Evolutionary conservation across 306 rosid species (phyloP).

Genomic region (Amphicarpaea edgeworthii): DNA sequence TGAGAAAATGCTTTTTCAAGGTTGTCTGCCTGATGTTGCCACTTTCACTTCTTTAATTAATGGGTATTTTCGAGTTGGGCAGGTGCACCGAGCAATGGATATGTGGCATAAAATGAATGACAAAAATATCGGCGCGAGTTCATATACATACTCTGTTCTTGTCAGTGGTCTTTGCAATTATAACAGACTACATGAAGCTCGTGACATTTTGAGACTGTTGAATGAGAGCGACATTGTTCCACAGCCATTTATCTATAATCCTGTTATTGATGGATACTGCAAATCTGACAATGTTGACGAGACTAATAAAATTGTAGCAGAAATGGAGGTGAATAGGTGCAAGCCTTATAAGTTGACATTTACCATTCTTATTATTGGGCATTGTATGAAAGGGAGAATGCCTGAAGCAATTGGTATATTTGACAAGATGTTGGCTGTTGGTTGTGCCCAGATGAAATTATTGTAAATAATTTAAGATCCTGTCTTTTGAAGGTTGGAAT

Average conservation of each 20-base stretch:
- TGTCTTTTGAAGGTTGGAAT: constrained; percentile 21
- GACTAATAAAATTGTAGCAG: constrained; percentile 23
- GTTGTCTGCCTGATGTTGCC: constrained; percentile 19
- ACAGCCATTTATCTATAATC: constrained; percentile 21
- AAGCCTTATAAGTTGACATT: constrained; percentile 20
- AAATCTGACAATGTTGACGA: constrained; percentile 10
- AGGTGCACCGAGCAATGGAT: constrained; percentile 1
- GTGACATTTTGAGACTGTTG: constrained; percentile 5
- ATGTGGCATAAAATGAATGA: constrained; percentile 18
- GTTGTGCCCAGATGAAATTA: constrained; percentile 22
- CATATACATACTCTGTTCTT: constrained; percentile 22
- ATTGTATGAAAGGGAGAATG: constrained; percentile 32
- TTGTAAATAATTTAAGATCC: constrained; percentile 9
- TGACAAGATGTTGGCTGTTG: constrained; percentile 14
- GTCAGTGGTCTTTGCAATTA: constrained; percentile 21
- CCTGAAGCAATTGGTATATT: constrained; percentile 7
- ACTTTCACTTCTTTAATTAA: constrained; percentile 16
- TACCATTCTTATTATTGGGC: constrained; percentile 34
- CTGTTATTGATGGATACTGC: constrained; percentile 22
- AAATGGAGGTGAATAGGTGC: constrained; percentile 17
- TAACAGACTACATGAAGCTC: constrained; percentile 14
- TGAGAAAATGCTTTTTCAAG: background rate
- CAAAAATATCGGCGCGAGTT: background rate
- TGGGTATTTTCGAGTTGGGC: constrained; percentile 19
- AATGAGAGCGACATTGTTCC: constrained; percentile 11